These are phyloP conservation scores for Eucalyptus sp. DNA, from an alignment of 345 rosid species.

Conservation along the genomic window DNA sequence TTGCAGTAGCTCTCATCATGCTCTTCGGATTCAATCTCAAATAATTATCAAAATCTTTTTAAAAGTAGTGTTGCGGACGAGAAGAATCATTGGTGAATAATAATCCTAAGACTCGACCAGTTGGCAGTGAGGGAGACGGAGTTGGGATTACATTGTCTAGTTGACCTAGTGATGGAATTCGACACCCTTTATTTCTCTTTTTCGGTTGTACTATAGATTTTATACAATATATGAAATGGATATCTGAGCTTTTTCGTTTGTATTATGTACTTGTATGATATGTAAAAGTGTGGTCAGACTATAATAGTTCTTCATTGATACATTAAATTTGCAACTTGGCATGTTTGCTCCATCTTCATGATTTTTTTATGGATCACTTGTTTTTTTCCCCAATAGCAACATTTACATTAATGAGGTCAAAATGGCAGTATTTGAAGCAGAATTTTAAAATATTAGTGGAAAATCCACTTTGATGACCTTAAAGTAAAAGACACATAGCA, in stretches of 20 bases:
- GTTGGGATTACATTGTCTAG: neutral
- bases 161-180: neutral
- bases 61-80: neutral
- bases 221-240: too few species aligned
- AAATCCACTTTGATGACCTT: neutral
- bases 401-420: neutral
- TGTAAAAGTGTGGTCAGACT: too few species aligned
- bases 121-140: fast-evolving
- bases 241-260: fast-evolving
- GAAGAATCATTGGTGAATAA: neutral
- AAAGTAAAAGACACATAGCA: neutral
- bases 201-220: too few species aligned
- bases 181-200: too few species aligned
- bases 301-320: neutral
- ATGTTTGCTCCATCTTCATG: neutral
- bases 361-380: neutral
- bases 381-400: too few species aligned
- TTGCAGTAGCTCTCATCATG: too few species aligned
- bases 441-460: too few species aligned
- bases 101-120: fast-evolving
- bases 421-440: too few species aligned
- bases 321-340: neutral
- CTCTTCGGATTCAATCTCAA: neutral
- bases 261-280: neutral
- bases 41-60: neutral